Base-by-base conservation (phyloP, 2,329 filamentous ascomycete genomes). In the Fusarium napiforme region DNA sequence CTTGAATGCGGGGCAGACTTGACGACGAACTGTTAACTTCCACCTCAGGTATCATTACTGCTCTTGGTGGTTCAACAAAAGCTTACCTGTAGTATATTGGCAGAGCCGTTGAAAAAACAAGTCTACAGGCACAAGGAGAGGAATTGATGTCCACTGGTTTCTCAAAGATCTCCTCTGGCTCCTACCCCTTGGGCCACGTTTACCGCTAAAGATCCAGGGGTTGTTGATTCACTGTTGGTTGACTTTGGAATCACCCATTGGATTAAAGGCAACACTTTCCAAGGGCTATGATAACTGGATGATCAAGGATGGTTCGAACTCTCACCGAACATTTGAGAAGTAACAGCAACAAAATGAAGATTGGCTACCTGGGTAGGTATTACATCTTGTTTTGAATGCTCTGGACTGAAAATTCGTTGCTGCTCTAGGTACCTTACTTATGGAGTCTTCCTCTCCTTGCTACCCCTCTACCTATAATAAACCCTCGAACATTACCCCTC, bases 1-100 rank as follows among this genome's bases (percentile, higher is more conserved):
- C 11, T 36, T 36, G 30, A 49, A 67, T 67, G 71, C 66, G 71
- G 71, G 71, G 71, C 71, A 69, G 49, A 30, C 40, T 62, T 49
- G 26, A 52, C 61, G 46, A 34, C 42, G 50, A 28, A 53, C 32
- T 43, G 23, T 45, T 26, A 28, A 12, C 19, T 47, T 21, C 10
- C 11, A 56, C 16, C 49, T 32, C 16, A 50, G n/a, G 49, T 15
- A 37, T 26, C 15, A n/a, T 8, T 23, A 30, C 47, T 56, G n/a
- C n/a, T 30, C 55, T 43, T 39, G 16, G 50, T 26, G 16, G 36
- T 40, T 53, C 23, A 30, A 26, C 19, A 42, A 9, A 21, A n/a
- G 8, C 5, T 39, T 7, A 14, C 15, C 16, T n/a, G 21, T 15
- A 12, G 23, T 14, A 46, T 21, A 46, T 34, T 7, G 18, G 10